phyloP scores from a whole-genome alignment of 2,329 filamentous ascomycete genomes.

The Fonsecaea multimorphosa region DNA sequence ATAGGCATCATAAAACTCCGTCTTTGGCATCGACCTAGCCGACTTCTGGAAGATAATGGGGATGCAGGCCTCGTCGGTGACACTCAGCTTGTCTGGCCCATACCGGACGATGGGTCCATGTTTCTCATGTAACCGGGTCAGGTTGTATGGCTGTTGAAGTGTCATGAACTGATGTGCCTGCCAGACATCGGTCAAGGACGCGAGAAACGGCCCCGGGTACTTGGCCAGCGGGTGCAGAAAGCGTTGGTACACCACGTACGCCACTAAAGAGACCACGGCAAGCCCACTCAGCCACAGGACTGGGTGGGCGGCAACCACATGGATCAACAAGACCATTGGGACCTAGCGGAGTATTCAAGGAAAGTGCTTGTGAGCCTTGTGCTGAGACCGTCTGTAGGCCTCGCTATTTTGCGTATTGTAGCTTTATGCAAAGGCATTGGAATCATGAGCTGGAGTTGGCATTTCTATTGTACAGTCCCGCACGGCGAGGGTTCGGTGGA shows the following conservation, averaged over 20 bases:
- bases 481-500: no score
- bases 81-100: constrained; percentile 42
- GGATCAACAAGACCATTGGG: no score
- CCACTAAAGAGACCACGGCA: background rate
- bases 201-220: constrained; percentile 7
- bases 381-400: no score
- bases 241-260: constrained; percentile 4
- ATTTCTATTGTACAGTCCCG: no score
- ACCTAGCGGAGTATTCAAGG: no score
- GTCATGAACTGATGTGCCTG: background rate
- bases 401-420: no score
- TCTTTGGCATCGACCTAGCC: constrained; percentile 44
- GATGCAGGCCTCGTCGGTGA: constrained; percentile 43
- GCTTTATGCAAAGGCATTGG: no score
- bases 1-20: constrained; percentile 47
- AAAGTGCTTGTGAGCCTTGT: no score
- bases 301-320: no score
- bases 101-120: constrained; percentile 19
- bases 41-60: constrained; percentile 42
- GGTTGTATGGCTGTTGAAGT: background rate
- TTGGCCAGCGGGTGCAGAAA: constrained; percentile 7
- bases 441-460: no score
- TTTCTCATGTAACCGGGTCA: constrained; percentile 11
- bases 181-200: background rate
- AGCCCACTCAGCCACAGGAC: no score